A percentile compares a stretch with the other conserved stretches of the same genome.
These are phyloP conservation scores for Lepiota brunneoincarnata DNA, from an alignment of 768 basidiomycete genomes.

Conservation along the genomic window DNA sequence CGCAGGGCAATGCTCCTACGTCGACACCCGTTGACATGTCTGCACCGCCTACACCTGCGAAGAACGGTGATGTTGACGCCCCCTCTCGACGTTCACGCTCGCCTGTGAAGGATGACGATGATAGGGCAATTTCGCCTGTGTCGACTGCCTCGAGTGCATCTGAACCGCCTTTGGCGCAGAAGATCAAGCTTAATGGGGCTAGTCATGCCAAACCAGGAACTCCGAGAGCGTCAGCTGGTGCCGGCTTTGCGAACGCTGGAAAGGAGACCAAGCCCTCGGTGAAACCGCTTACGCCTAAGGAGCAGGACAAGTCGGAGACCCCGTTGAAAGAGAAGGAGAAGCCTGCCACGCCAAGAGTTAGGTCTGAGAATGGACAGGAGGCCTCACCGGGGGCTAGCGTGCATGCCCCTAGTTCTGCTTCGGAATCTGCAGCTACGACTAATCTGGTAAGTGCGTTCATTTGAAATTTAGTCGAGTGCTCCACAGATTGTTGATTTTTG, in stretches of 20 bases:
- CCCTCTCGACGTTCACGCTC: constrained; percentile 28
- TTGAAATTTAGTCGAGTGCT: not conserved
- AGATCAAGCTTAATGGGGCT: constrained; percentile 57
- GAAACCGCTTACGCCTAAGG: constrained; percentile 10
- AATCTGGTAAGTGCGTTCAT: constrained; percentile 6
- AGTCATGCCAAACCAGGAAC: constrained; percentile 25
- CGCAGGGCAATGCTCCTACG: constrained; percentile 47
- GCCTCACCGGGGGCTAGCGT: constrained; percentile 3
- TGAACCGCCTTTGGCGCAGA: constrained; percentile 71
- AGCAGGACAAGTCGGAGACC: constrained; percentile 6
- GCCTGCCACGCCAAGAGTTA: constrained; percentile 13
- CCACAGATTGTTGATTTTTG: not conserved
- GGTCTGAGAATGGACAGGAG: constrained; percentile 10
- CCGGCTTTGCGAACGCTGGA: not conserved
- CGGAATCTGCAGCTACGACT: constrained; percentile 20
- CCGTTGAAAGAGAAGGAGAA: constrained; percentile 9
- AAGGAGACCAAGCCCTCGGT: constrained; percentile 12
- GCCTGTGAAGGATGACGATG: constrained; percentile 37
- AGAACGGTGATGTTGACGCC: constrained; percentile 34
- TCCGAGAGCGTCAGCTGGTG: constrained; percentile 3
- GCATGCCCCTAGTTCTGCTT: constrained; percentile 14
- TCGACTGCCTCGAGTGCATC: constrained; percentile 73
- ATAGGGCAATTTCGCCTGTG: constrained; percentile 66
- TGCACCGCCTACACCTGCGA: constrained; percentile 39
- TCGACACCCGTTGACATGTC: constrained; percentile 34